These are phyloP conservation scores for Paramarasmius palmivorus DNA, from an alignment of 1,284 basidiomycete species.

Conservation along the genomic window DNA sequence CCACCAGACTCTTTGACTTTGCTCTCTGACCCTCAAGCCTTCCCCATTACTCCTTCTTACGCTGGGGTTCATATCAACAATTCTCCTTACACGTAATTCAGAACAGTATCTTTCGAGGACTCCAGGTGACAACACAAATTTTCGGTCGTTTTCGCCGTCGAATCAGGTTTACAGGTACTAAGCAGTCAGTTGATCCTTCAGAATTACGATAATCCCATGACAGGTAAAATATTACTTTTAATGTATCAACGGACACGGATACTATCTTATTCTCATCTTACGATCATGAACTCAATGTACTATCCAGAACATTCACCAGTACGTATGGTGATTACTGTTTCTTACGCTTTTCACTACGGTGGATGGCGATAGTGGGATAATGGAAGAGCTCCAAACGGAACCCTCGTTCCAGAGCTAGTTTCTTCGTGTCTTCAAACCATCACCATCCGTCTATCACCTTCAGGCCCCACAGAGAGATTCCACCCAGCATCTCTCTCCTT, in stretches of 20 bases:
- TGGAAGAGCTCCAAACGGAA: not conserved
- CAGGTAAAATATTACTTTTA: slow-evolving; percentile 47
- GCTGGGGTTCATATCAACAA: slow-evolving; percentile 50
- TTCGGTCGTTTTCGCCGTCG: slow-evolving; percentile 39
- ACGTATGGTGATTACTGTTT: slow-evolving; percentile 55
- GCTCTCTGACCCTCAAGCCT: slow-evolving; percentile 18
- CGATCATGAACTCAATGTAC: slow-evolving; percentile 18
- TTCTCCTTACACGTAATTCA: slow-evolving; percentile 67
- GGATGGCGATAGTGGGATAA: slow-evolving; percentile 46
- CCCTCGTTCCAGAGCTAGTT: slow-evolving; percentile 55
- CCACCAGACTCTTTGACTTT: slow-evolving; percentile 20
- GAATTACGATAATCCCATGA: slow-evolving; percentile 63
- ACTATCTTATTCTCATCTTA: slow-evolving; percentile 47
- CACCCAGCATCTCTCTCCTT: slow-evolving; percentile 34
- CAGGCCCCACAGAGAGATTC: slow-evolving; percentile 8
- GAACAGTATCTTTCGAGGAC: slow-evolving; percentile 60
- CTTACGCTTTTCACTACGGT: slow-evolving; percentile 52
- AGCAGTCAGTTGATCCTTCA: slow-evolving; percentile 56
- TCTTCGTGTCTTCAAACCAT: slow-evolving; percentile 61
- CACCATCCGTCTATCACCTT: slow-evolving; percentile 23
- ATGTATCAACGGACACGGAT: slow-evolving; percentile 57
- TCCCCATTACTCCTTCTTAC: slow-evolving; percentile 33
- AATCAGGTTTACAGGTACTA: not conserved
- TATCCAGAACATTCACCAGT: slow-evolving; percentile 13
- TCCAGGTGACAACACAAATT: slow-evolving; percentile 35